Conservation (phyloP, 495 filamentous ascomycete species). For the Pseudevernia furfuracea region DNA sequence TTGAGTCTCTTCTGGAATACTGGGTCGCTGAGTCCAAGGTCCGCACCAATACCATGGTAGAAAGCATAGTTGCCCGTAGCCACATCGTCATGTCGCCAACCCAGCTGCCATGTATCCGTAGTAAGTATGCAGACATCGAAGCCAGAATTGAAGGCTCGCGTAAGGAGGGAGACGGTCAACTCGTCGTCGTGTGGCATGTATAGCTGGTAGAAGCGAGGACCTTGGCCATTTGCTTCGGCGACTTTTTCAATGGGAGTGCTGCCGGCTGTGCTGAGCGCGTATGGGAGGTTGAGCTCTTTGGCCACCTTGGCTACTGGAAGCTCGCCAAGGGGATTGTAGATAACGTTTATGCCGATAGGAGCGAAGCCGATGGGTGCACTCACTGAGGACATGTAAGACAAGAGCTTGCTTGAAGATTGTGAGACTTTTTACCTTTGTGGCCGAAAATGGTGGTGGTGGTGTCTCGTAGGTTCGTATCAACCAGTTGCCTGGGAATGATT, state of each 20-base stretch:
- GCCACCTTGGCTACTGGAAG: constrained; percentile 52
- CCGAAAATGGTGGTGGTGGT: constrained; percentile 54
- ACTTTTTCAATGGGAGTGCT: constrained; percentile 53
- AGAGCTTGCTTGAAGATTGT: background rate
- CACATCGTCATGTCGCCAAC: constrained; percentile 57
- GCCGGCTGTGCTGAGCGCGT: constrained; percentile 53
- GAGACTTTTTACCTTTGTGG: constrained; percentile 33
- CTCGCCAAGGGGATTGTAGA: constrained; percentile 53
- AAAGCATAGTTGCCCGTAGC: constrained; percentile 55
- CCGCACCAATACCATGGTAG: constrained; percentile 49
- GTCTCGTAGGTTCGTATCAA: constrained; percentile 54
- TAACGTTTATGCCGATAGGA: constrained; percentile 59
- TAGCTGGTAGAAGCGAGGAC: constrained; percentile 53
- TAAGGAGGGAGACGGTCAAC: constrained; percentile 46
- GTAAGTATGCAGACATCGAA: constrained; percentile 56
- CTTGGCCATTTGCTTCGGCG: constrained; percentile 44
- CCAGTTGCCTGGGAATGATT: constrained; percentile 54
- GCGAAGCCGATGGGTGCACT: constrained; percentile 48
- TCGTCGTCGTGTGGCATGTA: constrained; percentile 61
- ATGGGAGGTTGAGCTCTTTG: constrained; percentile 47
- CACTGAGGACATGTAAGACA: constrained; percentile 12
- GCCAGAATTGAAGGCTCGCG: constrained; percentile 46
- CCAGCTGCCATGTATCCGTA: constrained; percentile 58
- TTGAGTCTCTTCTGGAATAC: constrained; percentile 47
- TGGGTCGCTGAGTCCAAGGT: constrained; percentile 51